Evolutionary conservation across 1,139 yeast species (phyloP).

Genomic region (Tardiomyces depauwii): DNA sequence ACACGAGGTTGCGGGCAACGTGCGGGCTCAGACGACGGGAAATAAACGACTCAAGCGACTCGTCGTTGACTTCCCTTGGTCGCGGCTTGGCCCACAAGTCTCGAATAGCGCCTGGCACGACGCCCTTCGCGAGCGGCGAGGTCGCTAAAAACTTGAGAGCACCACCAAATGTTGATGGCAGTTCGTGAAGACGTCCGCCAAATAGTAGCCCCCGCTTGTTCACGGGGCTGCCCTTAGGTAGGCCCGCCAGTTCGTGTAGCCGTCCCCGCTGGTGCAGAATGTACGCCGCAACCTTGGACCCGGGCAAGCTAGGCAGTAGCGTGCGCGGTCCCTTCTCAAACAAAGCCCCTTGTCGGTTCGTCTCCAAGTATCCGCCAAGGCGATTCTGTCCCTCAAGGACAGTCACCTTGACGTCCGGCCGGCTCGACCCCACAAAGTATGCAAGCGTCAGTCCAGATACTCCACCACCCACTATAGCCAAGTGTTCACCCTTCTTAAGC

Average conservation of each 20-base stretch:
- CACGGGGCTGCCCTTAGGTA: constrained; percentile 40
- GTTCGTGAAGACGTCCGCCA: constrained; percentile 20
- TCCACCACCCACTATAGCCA: constrained; percentile 65
- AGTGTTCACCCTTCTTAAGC: constrained; percentile 16
- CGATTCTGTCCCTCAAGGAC: constrained; percentile 44
- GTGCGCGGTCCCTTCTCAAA: constrained; percentile 35
- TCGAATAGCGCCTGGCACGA: constrained; percentile 19
- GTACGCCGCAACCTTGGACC: constrained; percentile 20
- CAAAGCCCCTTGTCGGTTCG: constrained; percentile 9
- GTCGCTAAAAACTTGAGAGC: constrained; percentile 17
- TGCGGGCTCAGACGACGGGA: constrained; percentile 55
- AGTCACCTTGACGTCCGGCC: constrained; percentile 54
- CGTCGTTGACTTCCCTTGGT: constrained; percentile 37
- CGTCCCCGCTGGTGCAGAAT: constrained; percentile 35
- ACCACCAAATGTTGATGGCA: constrained; percentile 21
- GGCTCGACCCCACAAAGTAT: constrained; percentile 52
- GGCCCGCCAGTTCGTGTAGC: constrained; percentile 37
- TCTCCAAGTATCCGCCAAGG: constrained; percentile 72
- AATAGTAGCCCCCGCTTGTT: constrained; percentile 48
- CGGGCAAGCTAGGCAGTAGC: constrained; percentile 27
- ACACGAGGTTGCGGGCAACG: constrained; percentile 52
- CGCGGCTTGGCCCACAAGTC: constrained; percentile 27
- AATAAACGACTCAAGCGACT: constrained; percentile 58
- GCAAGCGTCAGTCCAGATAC: constrained; percentile 76
- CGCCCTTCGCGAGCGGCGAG: constrained; percentile 31